Conservation (phyloP, 441 rosid genomes). For the Geranium incanum region DNA sequence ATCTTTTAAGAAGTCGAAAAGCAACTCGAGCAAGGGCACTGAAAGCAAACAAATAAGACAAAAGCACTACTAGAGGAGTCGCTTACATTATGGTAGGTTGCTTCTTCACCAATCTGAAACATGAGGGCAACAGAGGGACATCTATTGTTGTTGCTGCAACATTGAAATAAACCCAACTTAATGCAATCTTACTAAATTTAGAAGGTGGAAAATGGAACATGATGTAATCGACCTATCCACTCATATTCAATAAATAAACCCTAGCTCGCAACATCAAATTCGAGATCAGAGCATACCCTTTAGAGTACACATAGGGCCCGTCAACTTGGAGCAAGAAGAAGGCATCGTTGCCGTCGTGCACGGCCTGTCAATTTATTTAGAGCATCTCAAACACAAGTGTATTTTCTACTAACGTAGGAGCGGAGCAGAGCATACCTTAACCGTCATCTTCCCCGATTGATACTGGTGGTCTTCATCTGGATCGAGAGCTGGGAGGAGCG, state of each 20-base stretch:
- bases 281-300: slow-evolving; percentile 48
- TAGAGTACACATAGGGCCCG: slow-evolving; percentile 65
- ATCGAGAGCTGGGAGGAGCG: slow-evolving; percentile 86
- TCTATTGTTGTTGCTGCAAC: slow-evolving; percentile 55
- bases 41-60: background rate
- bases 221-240: background rate
- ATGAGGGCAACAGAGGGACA: slow-evolving; percentile 88
- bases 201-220: background rate
- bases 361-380: slow-evolving; percentile 40
- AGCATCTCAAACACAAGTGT: background rate
- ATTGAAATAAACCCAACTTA: slow-evolving; percentile 30
- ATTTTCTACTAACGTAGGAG: too few relatives aligned
- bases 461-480: slow-evolving; percentile 74
- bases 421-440: slow-evolving; percentile 44
- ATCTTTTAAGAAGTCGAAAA: slow-evolving; percentile 18
- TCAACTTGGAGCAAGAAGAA: slow-evolving; percentile 82
- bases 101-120: slow-evolving; percentile 84
- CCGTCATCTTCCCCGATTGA: slow-evolving; percentile 62
- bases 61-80: background rate
- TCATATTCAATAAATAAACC: background rate
- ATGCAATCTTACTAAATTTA: background rate
- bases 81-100: slow-evolving; percentile 76
- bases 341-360: slow-evolving; percentile 74
- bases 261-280: background rate
- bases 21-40: background rate